Evolutionary conservation across 176 grass and related monocot species (phyloP).

Genomic region (Oryza punctata): DNA sequence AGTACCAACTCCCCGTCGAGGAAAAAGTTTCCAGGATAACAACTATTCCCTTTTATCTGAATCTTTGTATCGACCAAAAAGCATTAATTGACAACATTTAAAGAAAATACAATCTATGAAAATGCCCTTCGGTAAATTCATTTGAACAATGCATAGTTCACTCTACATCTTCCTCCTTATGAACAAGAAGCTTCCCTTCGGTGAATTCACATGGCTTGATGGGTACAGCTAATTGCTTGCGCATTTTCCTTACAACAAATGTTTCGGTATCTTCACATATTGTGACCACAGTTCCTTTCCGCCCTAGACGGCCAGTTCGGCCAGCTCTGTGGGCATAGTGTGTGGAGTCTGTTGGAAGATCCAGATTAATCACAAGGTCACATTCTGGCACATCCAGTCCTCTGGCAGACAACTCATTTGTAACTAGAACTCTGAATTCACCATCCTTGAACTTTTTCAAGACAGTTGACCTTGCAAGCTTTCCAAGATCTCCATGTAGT

Average conservation of each 20-base stretch:
- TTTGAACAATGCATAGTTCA: not conserved
- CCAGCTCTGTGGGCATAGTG: slow-evolving; percentile 95
- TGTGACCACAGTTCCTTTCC: slow-evolving; percentile 79
- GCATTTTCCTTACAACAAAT: slow-evolving; percentile 92
- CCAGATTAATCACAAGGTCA: slow-evolving; percentile 95
- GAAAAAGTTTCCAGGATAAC: not conserved
- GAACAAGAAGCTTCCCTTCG: slow-evolving; percentile 51
- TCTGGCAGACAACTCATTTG: slow-evolving; percentile 87
- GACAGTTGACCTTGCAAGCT: slow-evolving; percentile 80
- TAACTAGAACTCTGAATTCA: slow-evolving; percentile 85
- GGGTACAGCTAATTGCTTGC: slow-evolving; percentile 61
- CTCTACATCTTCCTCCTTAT: slow-evolving; percentile 58
- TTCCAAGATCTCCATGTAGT: slow-evolving; percentile 84
- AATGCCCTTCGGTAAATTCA: not conserved
- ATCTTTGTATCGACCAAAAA: slow-evolving; percentile 1
- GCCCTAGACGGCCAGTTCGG: slow-evolving; percentile 77
- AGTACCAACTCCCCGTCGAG: not conserved
- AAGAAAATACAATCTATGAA: slow-evolving; percentile 9
- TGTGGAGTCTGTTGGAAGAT: slow-evolving; percentile 85
- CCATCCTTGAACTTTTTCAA: slow-evolving; percentile 85
- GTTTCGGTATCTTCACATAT: slow-evolving; percentile 87
- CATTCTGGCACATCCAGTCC: slow-evolving; percentile 92
- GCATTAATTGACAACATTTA: not conserved
- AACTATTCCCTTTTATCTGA: not conserved
- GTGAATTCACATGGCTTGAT: slow-evolving; percentile 64